Base-by-base conservation (phyloP, 768 basidiomycete genomes). In the Leccinum truebloodii region DNA sequence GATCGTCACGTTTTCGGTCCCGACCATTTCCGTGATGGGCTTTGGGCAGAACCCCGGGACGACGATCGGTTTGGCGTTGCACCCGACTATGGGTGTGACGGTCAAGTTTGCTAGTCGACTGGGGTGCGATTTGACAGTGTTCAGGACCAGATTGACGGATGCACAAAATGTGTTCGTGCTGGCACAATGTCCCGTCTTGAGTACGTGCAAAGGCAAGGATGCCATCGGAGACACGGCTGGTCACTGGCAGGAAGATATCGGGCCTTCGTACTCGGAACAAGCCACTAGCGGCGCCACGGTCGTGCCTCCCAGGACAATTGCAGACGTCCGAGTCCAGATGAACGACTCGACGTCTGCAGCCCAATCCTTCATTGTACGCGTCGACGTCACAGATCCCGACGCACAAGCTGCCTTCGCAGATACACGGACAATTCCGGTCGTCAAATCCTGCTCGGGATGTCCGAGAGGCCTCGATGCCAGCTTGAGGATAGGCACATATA, bases 1-100 rank as follows among this genome's bases (percentile, higher is more conserved):
- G 41, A 55, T 69, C 54, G 52, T 73, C 44, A 68, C 58, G 4
- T 73, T 73, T 55, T 58, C 63, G 7, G 28, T 62, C 14, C 54
- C 59, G 9, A 49, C 70, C 0, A 16, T 32, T 37, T 30, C 48
- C 0, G 39, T 72, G 24, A 56, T 72, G 46, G 49, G 59, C 32
- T 66, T 59, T 54, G 57, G 30, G 10, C 48, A 6, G 49, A 59
- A 60, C 44, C 52, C 55, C 7, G 6, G 6, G 22, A 54, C 60
- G 13, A 66, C 64, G 14, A 59, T 72, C 8, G 64, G 60, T 8
- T 53, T 72, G 41, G 41, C 55, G 30, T 22, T 72, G 44, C 59
- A 30, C 44, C 6, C 72, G n/a, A 69, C 56, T 1, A 12, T 51
- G 12, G 54, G 1, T 8, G 59, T 51, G 22, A n/a, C 67, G 6